phyloP scores from a whole-genome alignment of 129 eudicot genomes.

The Scalesia atractyloides region DNA sequence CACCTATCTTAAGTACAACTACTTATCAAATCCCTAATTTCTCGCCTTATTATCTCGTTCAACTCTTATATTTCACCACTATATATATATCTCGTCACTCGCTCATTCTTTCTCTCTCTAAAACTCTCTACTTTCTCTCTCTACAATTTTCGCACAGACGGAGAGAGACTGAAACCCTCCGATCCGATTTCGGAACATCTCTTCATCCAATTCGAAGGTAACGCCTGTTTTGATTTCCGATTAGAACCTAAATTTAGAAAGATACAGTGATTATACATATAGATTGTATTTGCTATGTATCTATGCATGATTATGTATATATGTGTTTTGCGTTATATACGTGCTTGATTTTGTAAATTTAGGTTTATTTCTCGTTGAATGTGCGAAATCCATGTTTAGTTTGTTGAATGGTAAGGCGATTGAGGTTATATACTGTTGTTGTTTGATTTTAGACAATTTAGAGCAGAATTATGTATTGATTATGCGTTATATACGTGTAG shows the following conservation, averaged over 20 bases:
- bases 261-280: conserved; percentile 11
- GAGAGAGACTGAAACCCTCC: conserved; percentile 47
- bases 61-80: conserved; percentile 28
- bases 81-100: conserved; percentile 44
- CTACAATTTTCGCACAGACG: conserved; percentile 41
- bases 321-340: conserved; percentile 20
- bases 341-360: conserved; percentile 29
- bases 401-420: not conserved
- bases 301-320: conserved; percentile 22
- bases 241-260: conserved; percentile 19
- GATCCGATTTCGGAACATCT: conserved; percentile 45
- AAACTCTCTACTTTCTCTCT: conserved; percentile 34
- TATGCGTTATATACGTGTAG: too few species aligned
- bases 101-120: conserved; percentile 32
- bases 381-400: not conserved
- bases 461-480: not conserved
- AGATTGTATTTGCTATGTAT: conserved; percentile 4
- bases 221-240: conserved; percentile 31
- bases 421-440: conserved; percentile 16
- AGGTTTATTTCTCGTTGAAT: conserved; percentile 24
- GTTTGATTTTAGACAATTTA: conserved; percentile 14
- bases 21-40: conserved; percentile 26
- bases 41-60: conserved; percentile 32
- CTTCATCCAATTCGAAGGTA: conserved; percentile 42
- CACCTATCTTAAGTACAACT: conserved; percentile 11